Percentiles rank a stretch among this genome's conserved stretches.
Conservation (phyloP, 192 early-diverging fungal genomes). For the Hyaloraphidium curvatum region DNA sequence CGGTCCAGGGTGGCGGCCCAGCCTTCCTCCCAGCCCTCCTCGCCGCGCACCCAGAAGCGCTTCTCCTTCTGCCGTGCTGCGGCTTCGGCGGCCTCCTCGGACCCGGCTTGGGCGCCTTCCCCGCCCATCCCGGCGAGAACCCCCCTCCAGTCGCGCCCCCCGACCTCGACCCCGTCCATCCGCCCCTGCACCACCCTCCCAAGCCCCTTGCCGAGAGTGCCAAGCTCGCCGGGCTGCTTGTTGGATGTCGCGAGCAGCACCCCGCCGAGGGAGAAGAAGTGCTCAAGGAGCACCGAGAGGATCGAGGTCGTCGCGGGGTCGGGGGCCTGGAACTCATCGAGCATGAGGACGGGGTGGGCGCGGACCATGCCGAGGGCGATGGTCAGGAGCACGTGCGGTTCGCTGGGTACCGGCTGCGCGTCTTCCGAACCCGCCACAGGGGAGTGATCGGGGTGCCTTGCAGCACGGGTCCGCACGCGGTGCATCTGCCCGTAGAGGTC, state of each 20-base stretch:
- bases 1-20: background rate
- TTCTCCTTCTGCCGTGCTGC: background rate
- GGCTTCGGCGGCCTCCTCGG: background rate
- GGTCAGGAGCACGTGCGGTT: conserved; percentile 32
- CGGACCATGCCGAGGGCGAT: conserved; percentile 63
- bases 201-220: too few relatives aligned
- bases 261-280: conserved; percentile 63
- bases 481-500: conserved; percentile 57
- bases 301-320: conserved; percentile 1
- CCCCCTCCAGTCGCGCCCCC: background rate
- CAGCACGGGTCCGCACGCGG: conserved; percentile 7
- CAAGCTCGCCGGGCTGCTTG: conserved; percentile 68
- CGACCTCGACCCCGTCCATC: conserved; percentile 2
- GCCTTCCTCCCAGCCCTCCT: background rate
- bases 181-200: too few relatives aligned
- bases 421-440: background rate
- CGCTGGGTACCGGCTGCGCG: background rate
- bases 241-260: conserved; percentile 86
- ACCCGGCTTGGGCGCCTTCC: background rate
- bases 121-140: background rate
- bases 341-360: conserved; percentile 67
- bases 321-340: conserved; percentile 88
- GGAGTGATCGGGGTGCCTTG: background rate
- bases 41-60: background rate
- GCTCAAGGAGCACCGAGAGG: conserved; percentile 37